These are phyloP conservation scores for Podospora appendiculata DNA, from an alignment of 495 filamentous ascomycete genomes.

Conservation along the genomic window DNA sequence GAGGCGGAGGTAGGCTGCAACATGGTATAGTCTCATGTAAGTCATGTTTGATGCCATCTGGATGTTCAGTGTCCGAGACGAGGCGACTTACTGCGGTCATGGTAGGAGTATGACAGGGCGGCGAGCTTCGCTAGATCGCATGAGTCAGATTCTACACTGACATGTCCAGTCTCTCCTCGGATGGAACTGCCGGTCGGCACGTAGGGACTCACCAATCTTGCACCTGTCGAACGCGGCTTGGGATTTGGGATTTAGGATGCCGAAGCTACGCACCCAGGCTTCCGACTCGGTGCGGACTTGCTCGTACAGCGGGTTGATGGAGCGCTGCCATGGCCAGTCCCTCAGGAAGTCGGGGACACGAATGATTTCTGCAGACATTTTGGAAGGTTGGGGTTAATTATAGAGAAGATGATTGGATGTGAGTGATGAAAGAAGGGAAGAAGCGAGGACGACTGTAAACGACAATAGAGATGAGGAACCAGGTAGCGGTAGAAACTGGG, in stretches of 20 bases:
- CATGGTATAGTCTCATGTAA: background rate
- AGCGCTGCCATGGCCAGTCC: background rate
- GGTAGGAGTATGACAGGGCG: background rate
- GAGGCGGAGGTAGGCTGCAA: background rate
- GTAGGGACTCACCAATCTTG: background rate
- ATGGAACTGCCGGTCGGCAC: background rate
- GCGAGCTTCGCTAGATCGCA: background rate
- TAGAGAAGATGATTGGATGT: background rate
- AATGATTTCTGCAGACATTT: background rate
- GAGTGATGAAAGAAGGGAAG: background rate
- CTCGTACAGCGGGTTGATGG: background rate
- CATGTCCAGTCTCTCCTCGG: background rate
- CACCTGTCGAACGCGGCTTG: background rate
- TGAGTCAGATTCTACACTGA: background rate
- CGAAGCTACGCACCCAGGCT: background rate
- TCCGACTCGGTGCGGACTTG: background rate
- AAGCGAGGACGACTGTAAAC: too few species aligned
- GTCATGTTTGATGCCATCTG: background rate
- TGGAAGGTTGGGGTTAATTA: background rate
- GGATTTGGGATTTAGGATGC: background rate
- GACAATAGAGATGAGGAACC: too few species aligned
- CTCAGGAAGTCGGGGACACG: background rate
- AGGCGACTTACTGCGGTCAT: background rate
- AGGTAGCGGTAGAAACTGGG: too few species aligned
- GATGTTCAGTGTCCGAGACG: background rate